Evolutionary conservation across 306 rosid species (phyloP).

Genomic region (Ziziphus jujuba): DNA sequence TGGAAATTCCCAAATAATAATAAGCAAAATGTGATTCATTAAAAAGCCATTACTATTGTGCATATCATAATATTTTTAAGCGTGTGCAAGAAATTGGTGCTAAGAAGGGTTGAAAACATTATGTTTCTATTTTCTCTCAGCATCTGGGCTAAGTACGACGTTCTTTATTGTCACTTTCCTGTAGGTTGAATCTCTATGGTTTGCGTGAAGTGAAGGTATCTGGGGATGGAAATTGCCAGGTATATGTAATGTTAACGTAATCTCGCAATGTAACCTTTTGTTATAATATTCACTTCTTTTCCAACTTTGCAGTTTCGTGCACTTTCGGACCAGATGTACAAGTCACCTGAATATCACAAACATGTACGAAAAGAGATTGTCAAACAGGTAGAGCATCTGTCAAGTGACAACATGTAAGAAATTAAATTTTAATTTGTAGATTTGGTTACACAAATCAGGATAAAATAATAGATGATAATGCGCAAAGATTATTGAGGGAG

Average conservation of each 20-base stretch:
- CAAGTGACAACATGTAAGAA: slow-evolving; percentile 8
- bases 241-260: slow-evolving; percentile 27
- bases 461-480: not conserved
- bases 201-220: slow-evolving; percentile 84
- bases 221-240: slow-evolving; percentile 98
- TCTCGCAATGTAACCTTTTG: slow-evolving; percentile 5
- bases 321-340: slow-evolving; percentile 76
- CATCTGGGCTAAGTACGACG: not conserved
- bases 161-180: slow-evolving; percentile 21
- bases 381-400: slow-evolving; percentile 50
- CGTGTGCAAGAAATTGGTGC: too few species aligned
- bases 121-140: too few species aligned
- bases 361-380: slow-evolving; percentile 75
- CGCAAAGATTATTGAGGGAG: not conserved
- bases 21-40: too few species aligned
- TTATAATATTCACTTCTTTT: slow-evolving; percentile 20
- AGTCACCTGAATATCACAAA: slow-evolving; percentile 82
- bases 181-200: slow-evolving; percentile 68
- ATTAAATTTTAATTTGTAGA: not conserved
- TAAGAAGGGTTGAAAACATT: too few species aligned
- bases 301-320: slow-evolving; percentile 71
- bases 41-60: too few species aligned
- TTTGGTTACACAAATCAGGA: not conserved
- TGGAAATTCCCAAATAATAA: too few species aligned
- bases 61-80: too few species aligned